Evolutionary conservation across 2,329 filamentous ascomycete genomes (phyloP).

Genomic region (Colletotrichum abscissum): DNA sequence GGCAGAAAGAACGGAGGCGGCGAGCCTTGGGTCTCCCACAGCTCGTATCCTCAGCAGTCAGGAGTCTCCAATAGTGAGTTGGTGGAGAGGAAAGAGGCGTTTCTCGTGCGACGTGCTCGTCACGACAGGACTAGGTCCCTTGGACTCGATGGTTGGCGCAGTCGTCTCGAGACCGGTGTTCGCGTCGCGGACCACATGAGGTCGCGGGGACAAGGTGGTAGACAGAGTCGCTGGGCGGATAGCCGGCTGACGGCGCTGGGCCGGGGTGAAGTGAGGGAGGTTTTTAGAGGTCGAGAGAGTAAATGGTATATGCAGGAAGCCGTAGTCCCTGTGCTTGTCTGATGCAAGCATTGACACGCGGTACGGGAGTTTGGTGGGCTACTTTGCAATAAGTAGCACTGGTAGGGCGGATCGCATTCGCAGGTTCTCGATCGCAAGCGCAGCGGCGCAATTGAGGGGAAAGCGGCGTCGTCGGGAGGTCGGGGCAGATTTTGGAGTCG

Average conservation of each 20-base stretch:
- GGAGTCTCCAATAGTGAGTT: conserved; percentile 46
- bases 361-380: conserved; percentile 25
- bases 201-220: conserved; percentile 30
- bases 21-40: conserved; percentile 15
- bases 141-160: conserved; percentile 37
- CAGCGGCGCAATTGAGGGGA: conserved; percentile 17
- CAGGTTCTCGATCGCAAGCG: neutral
- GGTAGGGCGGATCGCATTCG: conserved; percentile 9
- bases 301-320: conserved; percentile 34
- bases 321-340: conserved; percentile 32
- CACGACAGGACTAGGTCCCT: conserved; percentile 23
- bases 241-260: conserved; percentile 18
- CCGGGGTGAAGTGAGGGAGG: conserved; percentile 30
- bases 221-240: conserved; percentile 25
- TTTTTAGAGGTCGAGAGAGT: conserved; percentile 32
- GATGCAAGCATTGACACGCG: conserved; percentile 30
- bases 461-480: conserved; percentile 4
- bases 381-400: conserved; percentile 3
- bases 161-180: conserved; percentile 36
- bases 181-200: conserved; percentile 37
- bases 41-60: conserved; percentile 48
- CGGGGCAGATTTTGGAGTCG: conserved; percentile 13
- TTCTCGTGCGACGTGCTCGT: conserved; percentile 45
- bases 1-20: neutral
- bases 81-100: conserved; percentile 44